These are phyloP conservation scores for Iberis amara DNA, from an alignment of 441 rosid genomes.

Conservation along the genomic window DNA sequence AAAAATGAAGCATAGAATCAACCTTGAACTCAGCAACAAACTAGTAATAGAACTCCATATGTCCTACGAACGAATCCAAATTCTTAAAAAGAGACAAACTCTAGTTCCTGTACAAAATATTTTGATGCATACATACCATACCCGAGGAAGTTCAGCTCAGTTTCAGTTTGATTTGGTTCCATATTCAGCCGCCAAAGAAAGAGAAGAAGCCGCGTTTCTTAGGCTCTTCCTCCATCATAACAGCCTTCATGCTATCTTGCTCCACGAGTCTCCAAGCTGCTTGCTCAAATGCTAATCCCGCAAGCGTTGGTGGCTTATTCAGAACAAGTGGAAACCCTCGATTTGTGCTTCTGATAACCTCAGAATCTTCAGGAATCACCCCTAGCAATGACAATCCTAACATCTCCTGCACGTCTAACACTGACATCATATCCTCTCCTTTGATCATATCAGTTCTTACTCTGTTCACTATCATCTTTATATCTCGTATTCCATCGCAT, in stretches of 20 bases:
- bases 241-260: slow-evolving; percentile 95
- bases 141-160: slow-evolving; percentile 15
- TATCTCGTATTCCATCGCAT: slow-evolving; percentile 87
- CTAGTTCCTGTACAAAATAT: slow-evolving; percentile 33
- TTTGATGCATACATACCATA: slow-evolving; percentile 28
- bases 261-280: slow-evolving; percentile 98
- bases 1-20: not conserved
- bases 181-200: slow-evolving; percentile 62
- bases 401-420: slow-evolving; percentile 92
- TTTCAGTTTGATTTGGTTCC: not conserved
- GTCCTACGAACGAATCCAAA: slow-evolving; percentile 24
- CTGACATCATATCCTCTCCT: slow-evolving; percentile 98
- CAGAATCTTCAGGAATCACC: slow-evolving; percentile 85
- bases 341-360: slow-evolving; percentile 87
- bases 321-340: slow-evolving; percentile 84
- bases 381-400: slow-evolving; percentile 79
- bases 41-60: slow-evolving; percentile 8
- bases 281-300: slow-evolving; percentile 92
- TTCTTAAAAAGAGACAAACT: slow-evolving; percentile 27
- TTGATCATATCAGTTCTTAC: slow-evolving; percentile 93
- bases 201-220: slow-evolving; percentile 85
- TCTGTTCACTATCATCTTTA: slow-evolving; percentile 86
- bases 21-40: slow-evolving; percentile 23
- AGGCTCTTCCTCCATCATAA: slow-evolving; percentile 90
- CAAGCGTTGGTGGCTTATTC: slow-evolving; percentile 90